Conservation (phyloP, 2,329 filamentous ascomycete genomes). For the Ambrosiella beaveri region DNA sequence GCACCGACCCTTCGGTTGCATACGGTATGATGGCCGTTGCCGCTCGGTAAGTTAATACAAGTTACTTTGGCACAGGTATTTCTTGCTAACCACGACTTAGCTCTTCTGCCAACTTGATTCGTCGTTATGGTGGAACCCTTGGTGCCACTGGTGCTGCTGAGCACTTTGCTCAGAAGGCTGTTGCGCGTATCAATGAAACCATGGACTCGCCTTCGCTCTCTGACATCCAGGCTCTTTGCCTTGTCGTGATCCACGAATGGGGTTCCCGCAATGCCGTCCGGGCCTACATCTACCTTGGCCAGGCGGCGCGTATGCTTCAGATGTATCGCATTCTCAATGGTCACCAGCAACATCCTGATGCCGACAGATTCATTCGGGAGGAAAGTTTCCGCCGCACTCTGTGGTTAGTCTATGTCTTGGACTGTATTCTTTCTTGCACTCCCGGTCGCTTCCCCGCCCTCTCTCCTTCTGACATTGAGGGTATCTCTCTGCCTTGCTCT, state of each 20-base stretch:
- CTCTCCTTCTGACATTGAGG: constrained; percentile 34
- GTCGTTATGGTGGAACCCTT: constrained; percentile 37
- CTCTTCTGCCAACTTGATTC: constrained; percentile 38
- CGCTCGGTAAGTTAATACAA: constrained; percentile 31
- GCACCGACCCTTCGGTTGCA: constrained; percentile 37
- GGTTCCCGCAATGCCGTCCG: constrained; percentile 43
- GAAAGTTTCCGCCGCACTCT: constrained; percentile 44
- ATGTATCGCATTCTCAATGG: constrained; percentile 44
- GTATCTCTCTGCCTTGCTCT: constrained; percentile 39
- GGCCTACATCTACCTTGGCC: constrained; percentile 45
- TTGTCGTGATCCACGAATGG: constrained; percentile 47
- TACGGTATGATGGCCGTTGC: constrained; percentile 41
- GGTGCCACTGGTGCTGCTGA: constrained; percentile 36
- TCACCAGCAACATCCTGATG: constrained; percentile 31
- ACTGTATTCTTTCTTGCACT: constrained; percentile 44
- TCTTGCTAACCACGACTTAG: constrained; percentile 19
- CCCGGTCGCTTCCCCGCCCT: constrained; percentile 41
- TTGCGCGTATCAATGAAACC: constrained; percentile 38
- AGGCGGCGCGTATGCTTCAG: constrained; percentile 46
- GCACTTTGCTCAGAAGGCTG: constrained; percentile 41
- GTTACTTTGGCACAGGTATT: constrained; percentile 10
- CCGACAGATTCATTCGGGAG: constrained; percentile 43
- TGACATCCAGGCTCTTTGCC: constrained; percentile 43
- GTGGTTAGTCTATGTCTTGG: constrained; percentile 46
- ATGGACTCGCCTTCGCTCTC: constrained; percentile 41